Evolutionary conservation across 306 rosid species (phyloP).

Genomic region (Sicyos edulis): DNA sequence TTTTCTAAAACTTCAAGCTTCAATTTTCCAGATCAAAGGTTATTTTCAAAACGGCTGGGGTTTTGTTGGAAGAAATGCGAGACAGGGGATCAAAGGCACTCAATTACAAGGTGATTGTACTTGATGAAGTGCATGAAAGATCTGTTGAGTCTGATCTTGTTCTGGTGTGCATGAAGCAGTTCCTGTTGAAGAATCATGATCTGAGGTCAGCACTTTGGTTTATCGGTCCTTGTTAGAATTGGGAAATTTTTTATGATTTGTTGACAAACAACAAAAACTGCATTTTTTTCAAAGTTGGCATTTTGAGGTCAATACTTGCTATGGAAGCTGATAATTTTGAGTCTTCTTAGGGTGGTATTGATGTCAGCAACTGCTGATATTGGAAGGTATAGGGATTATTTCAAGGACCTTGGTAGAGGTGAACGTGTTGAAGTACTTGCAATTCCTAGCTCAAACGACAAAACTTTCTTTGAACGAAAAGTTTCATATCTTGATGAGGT

Average conservation of each 20-base stretch:
- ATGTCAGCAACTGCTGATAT: conserved; percentile 96
- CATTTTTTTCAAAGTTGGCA: too few relatives aligned
- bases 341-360: conserved; percentile 67
- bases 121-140: conserved; percentile 96
- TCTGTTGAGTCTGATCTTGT: conserved; percentile 90
- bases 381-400: conserved; percentile 69
- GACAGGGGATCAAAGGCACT: conserved; percentile 69
- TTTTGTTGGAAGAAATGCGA: conserved; percentile 75
- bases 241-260: neutral
- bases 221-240: conserved; percentile 14
- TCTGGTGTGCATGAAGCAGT: conserved; percentile 82
- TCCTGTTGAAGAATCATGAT: conserved; percentile 59
- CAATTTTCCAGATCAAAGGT: conserved; percentile 49
- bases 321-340: conserved; percentile 25
- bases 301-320: conserved; percentile 14
- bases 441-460: conserved; percentile 54
- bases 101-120: conserved; percentile 75
- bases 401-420: conserved; percentile 74
- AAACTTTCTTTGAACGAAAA: conserved; percentile 44
- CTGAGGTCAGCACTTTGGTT: conserved; percentile 49
- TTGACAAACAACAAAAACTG: neutral
- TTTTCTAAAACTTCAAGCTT: neutral
- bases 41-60: conserved; percentile 89
- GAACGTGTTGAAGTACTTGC: conserved; percentile 90
- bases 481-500: conserved; percentile 82